Evolutionary conservation across 441 rosid species (phyloP).

Genomic region (Erodium moschatum): DNA sequence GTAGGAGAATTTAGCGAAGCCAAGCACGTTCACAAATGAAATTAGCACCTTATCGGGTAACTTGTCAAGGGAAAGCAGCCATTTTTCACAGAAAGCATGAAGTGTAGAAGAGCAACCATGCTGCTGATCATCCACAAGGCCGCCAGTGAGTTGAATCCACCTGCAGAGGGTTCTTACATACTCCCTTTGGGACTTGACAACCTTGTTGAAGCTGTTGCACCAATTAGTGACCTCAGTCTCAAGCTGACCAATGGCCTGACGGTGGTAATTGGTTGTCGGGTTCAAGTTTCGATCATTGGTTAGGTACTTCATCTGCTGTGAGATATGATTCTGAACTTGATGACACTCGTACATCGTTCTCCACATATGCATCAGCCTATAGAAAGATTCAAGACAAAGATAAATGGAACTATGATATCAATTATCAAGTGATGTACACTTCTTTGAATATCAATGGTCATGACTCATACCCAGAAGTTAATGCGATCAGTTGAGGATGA

Average conservation of each 20-base stretch:
- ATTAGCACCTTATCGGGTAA: constrained; percentile 70
- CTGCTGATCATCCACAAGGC: constrained; percentile 45
- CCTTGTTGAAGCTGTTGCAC: constrained; percentile 70
- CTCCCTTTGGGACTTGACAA: constrained; percentile 53
- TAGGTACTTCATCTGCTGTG: constrained; percentile 62
- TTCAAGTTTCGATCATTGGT: constrained; percentile 37
- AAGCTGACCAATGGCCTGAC: constrained; percentile 66
- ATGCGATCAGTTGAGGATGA: constrained; percentile 67
- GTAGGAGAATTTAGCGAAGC: neutral
- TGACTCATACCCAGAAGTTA: constrained; percentile 67
- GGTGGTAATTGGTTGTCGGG: constrained; percentile 59
- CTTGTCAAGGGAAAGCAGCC: constrained; percentile 58
- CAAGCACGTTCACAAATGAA: neutral
- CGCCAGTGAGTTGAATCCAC: constrained; percentile 61
- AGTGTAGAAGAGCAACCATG: constrained; percentile 40
- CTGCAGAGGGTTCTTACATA: constrained; percentile 55
- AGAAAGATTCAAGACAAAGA: constrained; percentile 7
- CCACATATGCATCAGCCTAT: constrained; percentile 72
- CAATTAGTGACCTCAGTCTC: constrained; percentile 37
- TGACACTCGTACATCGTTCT: constrained; percentile 70
- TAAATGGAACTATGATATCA: neutral
- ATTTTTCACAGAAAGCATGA: constrained; percentile 56
- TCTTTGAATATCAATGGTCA: neutral
- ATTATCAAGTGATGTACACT: neutral
- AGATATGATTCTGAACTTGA: constrained; percentile 64